Conservation (phyloP, 2,329 filamentous ascomycete species). For the Paramyrothecium sp. region DNA sequence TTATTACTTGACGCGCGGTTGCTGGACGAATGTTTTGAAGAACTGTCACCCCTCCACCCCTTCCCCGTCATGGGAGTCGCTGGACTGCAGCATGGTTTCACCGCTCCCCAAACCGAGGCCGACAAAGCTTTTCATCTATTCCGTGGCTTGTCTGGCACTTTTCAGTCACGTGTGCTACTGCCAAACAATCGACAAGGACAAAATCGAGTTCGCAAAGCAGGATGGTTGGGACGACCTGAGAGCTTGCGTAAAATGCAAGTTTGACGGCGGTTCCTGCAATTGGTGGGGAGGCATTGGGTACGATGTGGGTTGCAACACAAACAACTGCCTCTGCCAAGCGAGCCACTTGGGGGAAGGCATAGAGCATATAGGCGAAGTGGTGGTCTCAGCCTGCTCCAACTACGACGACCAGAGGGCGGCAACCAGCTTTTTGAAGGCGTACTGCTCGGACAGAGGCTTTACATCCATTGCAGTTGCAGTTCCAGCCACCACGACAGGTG, state of each 20-base stretch:
- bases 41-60: too few species aligned
- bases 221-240: neutral
- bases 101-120: too few species aligned
- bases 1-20: too few species aligned
- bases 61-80: too few species aligned
- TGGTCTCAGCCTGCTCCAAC: neutral
- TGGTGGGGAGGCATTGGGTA: neutral
- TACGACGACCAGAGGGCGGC: constrained; percentile 1
- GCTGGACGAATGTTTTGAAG: too few species aligned
- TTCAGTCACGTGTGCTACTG: too few species aligned
- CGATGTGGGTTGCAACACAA: neutral
- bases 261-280: neutral
- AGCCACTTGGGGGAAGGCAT: neutral
- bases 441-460: neutral
- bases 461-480: neutral
- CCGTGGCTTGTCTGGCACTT: too few species aligned
- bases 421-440: neutral
- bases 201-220: neutral
- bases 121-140: too few species aligned
- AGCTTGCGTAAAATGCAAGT: neutral
- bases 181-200: neutral
- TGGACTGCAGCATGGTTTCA: too few species aligned
- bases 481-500: neutral
- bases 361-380: neutral
- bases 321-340: neutral